Evolutionary conservation across 1,139 yeast genomes (phyloP).

Genomic region (Sugiyamaella paludigena): DNA sequence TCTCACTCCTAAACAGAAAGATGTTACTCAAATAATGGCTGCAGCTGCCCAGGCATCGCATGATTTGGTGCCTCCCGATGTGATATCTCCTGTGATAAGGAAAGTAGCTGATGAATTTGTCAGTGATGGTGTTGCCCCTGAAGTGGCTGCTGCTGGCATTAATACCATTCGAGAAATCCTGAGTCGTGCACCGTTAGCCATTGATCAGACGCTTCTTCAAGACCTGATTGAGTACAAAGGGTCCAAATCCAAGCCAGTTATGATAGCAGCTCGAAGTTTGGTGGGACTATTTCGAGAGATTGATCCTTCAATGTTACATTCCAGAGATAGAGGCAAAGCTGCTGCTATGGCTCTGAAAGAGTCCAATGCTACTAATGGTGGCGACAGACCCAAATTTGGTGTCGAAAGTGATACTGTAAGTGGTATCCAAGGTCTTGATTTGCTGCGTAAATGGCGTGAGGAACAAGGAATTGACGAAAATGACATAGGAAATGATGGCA

Average conservation of each 20-base stretch:
- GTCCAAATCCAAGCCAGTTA: constrained; percentile 88
- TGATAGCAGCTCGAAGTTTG: constrained; percentile 92
- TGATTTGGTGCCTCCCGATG: constrained; percentile 95
- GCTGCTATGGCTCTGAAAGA: constrained; percentile 80
- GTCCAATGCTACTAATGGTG: constrained; percentile 32
- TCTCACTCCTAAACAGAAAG: constrained; percentile 88
- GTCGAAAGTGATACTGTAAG: constrained; percentile 38
- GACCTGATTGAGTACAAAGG: constrained; percentile 89
- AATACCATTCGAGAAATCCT: constrained; percentile 92
- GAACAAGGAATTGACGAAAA: constrained; percentile 54
- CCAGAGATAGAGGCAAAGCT: constrained; percentile 87
- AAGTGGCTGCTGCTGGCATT: constrained; percentile 96
- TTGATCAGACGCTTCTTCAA: constrained; percentile 79
- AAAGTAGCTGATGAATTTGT: constrained; percentile 97
- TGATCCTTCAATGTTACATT: constrained; percentile 91
- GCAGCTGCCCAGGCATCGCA: constrained; percentile 96
- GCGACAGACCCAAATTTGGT: constrained; percentile 52
- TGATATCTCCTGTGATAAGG: constrained; percentile 70
- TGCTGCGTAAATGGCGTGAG: constrained; percentile 82
- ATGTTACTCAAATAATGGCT: constrained; percentile 95
- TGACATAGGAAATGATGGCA: constrained; percentile 44
- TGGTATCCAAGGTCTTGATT: constrained; percentile 86
- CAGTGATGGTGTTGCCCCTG: constrained; percentile 96
- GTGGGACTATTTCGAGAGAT: constrained; percentile 84
- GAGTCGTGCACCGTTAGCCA: constrained; percentile 90